A percentile compares a stretch with the other conserved stretches of the same genome.
phyloP scores from a whole-genome alignment of 305 asterid species.

The Petunia hybrid region DNA sequence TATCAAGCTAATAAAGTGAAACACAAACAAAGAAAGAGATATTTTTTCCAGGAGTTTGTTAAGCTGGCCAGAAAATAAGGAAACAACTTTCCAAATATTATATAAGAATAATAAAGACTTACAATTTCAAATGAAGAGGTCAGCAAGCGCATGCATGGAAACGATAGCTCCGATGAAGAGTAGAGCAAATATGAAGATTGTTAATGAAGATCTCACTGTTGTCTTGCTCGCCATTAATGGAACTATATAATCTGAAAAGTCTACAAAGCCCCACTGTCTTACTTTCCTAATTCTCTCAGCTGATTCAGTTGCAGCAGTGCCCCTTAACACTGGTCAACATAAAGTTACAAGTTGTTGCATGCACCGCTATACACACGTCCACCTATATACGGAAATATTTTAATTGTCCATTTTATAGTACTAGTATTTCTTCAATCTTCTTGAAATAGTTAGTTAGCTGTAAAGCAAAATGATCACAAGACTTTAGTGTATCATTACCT shows the following conservation, averaged over 20 bases:
- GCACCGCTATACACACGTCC: slow-evolving; percentile 1
- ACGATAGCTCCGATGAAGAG: slow-evolving; percentile 67
- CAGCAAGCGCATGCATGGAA: slow-evolving; percentile 63
- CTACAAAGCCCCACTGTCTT: not conserved
- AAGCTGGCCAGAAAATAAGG: not conserved
- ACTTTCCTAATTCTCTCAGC: slow-evolving; percentile 33
- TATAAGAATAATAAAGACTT: slow-evolving; percentile 38
- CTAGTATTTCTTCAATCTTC: too few relatives aligned
- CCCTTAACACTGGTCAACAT: slow-evolving; percentile 2
- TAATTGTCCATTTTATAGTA: too few relatives aligned
- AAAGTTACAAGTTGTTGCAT: slow-evolving; percentile 1
- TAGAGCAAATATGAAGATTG: slow-evolving; percentile 48
- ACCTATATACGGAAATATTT: not conserved
- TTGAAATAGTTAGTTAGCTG: too few relatives aligned
- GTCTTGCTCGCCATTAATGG: slow-evolving; percentile 35
- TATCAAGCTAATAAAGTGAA: not conserved
- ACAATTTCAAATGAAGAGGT: slow-evolving; percentile 55
- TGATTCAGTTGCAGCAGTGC: not conserved
- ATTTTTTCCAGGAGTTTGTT: not conserved
- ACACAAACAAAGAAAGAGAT: not conserved
- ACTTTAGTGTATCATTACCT: not conserved
- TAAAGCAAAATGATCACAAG: not conserved
- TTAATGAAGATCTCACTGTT: slow-evolving; percentile 50
- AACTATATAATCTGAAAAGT: slow-evolving; percentile 50
- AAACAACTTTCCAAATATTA: not conserved